These are phyloP conservation scores for Eucalyptus guilfoylei DNA, from an alignment of 345 rosid genomes.

Conservation along the genomic window DNA sequence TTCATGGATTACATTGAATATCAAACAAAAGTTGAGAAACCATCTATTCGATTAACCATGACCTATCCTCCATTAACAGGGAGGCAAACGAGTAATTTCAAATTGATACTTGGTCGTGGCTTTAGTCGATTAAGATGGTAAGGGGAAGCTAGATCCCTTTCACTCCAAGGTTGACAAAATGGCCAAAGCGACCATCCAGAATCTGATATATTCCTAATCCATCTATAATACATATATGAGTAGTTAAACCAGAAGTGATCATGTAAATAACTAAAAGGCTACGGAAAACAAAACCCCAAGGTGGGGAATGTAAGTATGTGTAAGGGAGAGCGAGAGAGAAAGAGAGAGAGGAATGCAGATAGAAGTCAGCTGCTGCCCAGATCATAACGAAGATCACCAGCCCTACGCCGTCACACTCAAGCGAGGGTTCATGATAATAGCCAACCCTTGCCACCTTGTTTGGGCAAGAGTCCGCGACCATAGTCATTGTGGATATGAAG, in stretches of 20 bases:
- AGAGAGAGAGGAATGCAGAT: neutral
- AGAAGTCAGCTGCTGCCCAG: accelerated
- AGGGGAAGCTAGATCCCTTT: neutral
- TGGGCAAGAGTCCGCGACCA: neutral
- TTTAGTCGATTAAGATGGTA: neutral
- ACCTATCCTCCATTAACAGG: neutral
- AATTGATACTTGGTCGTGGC: neutral
- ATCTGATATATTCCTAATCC: neutral
- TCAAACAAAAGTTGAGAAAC: neutral
- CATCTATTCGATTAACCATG: neutral
- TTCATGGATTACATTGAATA: neutral
- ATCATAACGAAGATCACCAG: neutral
- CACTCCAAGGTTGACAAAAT: neutral
- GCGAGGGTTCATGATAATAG: neutral
- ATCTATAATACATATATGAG: neutral
- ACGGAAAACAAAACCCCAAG: accelerated
- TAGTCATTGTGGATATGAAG: neutral
- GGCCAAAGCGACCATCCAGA: neutral
- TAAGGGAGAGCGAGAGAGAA: neutral
- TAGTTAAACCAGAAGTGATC: neutral
- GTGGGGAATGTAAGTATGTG: neutral
- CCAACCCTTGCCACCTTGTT: neutral
- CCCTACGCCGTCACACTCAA: neutral
- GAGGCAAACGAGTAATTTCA: neutral
- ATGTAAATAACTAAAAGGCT: neutral